Evolutionary conservation across 495 filamentous ascomycete genomes (phyloP), one percentile per base, ranked within the genome.

Genomic region (Entonaema liquescens): DNA sequence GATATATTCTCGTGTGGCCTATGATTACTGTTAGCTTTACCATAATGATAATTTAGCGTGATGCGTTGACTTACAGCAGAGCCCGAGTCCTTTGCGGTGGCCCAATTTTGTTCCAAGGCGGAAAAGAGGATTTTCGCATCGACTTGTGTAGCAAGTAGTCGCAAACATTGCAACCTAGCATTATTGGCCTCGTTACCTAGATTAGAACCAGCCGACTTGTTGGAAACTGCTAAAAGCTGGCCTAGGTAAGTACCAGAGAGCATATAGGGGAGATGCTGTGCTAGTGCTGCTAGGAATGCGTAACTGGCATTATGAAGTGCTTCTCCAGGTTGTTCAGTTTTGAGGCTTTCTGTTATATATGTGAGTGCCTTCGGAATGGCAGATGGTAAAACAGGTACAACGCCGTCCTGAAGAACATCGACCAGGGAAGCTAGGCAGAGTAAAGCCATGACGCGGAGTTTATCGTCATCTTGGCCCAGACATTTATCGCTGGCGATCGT

Each of bases 361-460:
- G 84, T 79, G 38, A 97, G 82, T 1, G 90, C 88, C 65, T 84
- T 89, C 5, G 88, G 88, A 35, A 98, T 87, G 0, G 91, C 88
- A 52, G 85, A 84, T 1, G 95, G 93, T 9, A 98, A 80, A 0
- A 97, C 83, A 0, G 95, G 91, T 42, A 98, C 90, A 74, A 96
- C 89, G 4, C 87, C 88, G 61, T 97, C 91, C 38, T 90, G 89
- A n/a, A 97, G 82, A 9, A 95, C 92, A 60, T 95, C 92, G 2
- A 94, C 89, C 76, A 95, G 89, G 2, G 93, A 95, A 0, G 94
- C 90, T 47, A 99, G 83, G 76, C 93, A 97, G 23, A 98, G 82
- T n/a, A 97, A 81, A 42, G 93, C 91, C 81, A 95, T 89, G 62
- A 92, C 84, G 21, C 91, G 90, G 29, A 98, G 86, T 44, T 86